Evolutionary conservation across 2,329 filamentous ascomycete genomes (phyloP).

Genomic region (Trichoderma cornu-damae): DNA sequence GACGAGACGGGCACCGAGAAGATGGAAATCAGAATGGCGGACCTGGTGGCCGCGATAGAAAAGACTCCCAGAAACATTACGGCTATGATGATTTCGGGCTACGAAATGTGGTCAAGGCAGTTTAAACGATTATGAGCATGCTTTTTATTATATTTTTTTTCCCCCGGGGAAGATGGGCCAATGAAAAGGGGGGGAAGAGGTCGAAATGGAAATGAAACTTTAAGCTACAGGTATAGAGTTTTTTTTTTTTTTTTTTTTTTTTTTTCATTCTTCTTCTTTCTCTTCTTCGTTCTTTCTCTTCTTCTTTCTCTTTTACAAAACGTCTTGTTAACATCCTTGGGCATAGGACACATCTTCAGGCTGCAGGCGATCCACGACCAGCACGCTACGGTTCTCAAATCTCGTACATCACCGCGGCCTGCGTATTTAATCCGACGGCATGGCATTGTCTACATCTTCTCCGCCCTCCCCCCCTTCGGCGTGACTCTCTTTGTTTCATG

Average conservation of each 20-base stretch:
- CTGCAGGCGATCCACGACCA: too few relatives aligned
- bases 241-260: too few relatives aligned
- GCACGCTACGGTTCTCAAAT: too few relatives aligned
- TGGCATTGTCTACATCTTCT: not conserved
- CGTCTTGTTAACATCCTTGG: not conserved
- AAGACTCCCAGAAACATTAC: constrained; percentile 55
- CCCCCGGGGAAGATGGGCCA: not conserved
- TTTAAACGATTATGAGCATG: constrained; percentile 25
- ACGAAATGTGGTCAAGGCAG: constrained; percentile 50
- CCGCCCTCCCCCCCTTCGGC: not conserved
- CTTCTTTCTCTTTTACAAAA: too few relatives aligned
- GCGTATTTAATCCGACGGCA: not conserved
- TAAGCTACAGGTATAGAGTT: too few relatives aligned
- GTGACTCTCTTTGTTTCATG: constrained; percentile 5
- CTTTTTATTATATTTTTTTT: too few relatives aligned
- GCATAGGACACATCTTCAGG: not conserved
- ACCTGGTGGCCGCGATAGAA: constrained; percentile 41
- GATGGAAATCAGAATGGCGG: constrained; percentile 37
- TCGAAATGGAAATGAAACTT: too few relatives aligned
- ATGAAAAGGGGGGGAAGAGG: not conserved
- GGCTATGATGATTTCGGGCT: constrained; percentile 51
- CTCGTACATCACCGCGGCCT: not conserved
- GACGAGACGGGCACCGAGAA: constrained; percentile 26
- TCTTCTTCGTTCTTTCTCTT: too few relatives aligned
- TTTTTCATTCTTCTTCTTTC: too few relatives aligned